phyloP scores from a whole-genome alignment of 2,329 filamentous ascomycete genomes.

The Trichoderma aggressivum region DNA sequence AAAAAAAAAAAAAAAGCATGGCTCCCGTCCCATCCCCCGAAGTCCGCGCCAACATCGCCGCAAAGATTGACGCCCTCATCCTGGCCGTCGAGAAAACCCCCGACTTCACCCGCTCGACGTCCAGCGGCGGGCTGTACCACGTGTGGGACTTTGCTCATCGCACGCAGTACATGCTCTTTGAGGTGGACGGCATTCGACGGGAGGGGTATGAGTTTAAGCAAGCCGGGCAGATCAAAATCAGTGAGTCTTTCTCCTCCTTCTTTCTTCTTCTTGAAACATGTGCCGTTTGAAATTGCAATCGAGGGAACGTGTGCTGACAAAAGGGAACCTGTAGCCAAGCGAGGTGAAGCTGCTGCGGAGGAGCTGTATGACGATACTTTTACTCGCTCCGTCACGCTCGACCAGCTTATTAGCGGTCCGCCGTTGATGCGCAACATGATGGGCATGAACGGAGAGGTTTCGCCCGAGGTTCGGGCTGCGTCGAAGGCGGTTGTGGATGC shows the following conservation, averaged over 20 bases:
- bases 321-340: not conserved
- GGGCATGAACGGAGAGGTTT: conserved; percentile 32
- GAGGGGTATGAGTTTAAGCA: conserved; percentile 31
- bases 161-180: conserved; percentile 40
- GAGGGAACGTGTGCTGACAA: no score
- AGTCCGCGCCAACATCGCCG: conserved; percentile 27
- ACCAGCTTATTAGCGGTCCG: conserved; percentile 32
- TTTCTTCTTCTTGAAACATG: no score
- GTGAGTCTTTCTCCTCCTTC: not conserved
- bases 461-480: conserved; percentile 28
- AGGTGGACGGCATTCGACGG: conserved; percentile 38
- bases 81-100: conserved; percentile 31
- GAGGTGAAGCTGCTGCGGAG: conserved; percentile 25
- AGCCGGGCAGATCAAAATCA: conserved; percentile 31
- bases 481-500: conserved; percentile 28
- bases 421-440: conserved; percentile 31
- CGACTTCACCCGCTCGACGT: conserved; percentile 27
- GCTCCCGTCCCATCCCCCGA: conserved; percentile 23
- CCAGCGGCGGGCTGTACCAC: conserved; percentile 34
- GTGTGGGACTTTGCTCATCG: conserved; percentile 42
- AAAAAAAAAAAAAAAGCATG: no score
- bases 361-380: conserved; percentile 32
- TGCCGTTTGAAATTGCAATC: no score
- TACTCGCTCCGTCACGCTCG: conserved; percentile 30
- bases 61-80: conserved; percentile 29